Percentiles rank a stretch among this genome's conserved stretches.
Evolutionary conservation across 257 asterid species (phyloP).

Genomic region (Lithospermum erythrorhizon): DNA sequence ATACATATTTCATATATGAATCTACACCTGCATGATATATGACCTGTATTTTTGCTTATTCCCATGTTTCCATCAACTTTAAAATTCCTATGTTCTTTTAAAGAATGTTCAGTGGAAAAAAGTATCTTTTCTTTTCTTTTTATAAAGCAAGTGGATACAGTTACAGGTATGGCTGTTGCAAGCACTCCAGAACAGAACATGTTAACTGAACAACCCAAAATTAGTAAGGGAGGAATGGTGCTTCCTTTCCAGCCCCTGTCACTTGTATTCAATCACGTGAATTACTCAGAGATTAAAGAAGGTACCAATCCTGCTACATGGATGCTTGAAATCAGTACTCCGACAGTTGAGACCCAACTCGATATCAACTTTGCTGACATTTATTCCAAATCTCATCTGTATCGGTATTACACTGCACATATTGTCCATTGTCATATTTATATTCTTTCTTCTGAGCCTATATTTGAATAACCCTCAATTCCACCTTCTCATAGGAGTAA

Average conservation of each 20-base stretch:
- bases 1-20: too few species aligned
- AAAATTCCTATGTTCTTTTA: too few species aligned
- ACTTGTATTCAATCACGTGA: conserved; percentile 69
- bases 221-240: conserved; percentile 68
- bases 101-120: too few species aligned
- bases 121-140: background rate
- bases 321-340: conserved; percentile 73
- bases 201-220: conserved; percentile 16
- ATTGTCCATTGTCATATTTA: background rate
- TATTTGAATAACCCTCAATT: background rate
- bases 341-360: conserved; percentile 61
- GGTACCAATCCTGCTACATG: conserved; percentile 84
- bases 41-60: too few species aligned
- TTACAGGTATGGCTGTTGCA: conserved; percentile 31
- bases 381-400: conserved; percentile 55
- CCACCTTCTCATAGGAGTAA: conserved; percentile 42
- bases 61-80: too few species aligned
- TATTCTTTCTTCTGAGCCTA: background rate
- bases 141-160: conserved; percentile 25
- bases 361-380: conserved; percentile 61
- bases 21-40: too few species aligned
- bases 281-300: conserved; percentile 69
- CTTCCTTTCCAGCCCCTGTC: conserved; percentile 88
- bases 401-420: conserved; percentile 33
- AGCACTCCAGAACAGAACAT: conserved; percentile 19